Base-by-base conservation (phyloP, 2,329 filamentous ascomycete species). In the Parascedosporium putredinis region DNA sequence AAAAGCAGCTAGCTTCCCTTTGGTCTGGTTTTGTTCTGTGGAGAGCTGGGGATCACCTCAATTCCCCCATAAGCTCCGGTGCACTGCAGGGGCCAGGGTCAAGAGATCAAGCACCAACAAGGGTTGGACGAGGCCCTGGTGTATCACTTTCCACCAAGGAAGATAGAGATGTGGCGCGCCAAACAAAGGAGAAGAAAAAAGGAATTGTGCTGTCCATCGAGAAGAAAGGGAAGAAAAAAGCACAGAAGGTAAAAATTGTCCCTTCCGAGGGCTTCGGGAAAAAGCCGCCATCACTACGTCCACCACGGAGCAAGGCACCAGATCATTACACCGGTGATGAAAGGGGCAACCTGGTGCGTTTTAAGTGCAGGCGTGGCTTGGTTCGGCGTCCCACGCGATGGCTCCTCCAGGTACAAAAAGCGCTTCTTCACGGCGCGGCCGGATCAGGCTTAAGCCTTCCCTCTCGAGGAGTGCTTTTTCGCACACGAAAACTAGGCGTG, bases 281-380 rank as follows among this genome's bases (percentile, higher is more conserved):
- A n/a, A 22, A 24, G 38, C 5, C 16, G 5, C 18, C 16, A 20
- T 14, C 20, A 20, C 38, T n/a, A n/a, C n/a, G n/a, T n/a, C 20
- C 3, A 42, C 16, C 38, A 20, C n/a, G 12, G 38, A 16, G 38
- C 18, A 20, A n/a, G 38, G 16, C 16, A 20, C 12, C 20, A 36
- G 7, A 5, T 36, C n/a, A 36, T 20, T 22, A 22, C 33, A 23
- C 10, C 20, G 38, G 14, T 42, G 38, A 42, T 42, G 38, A 42
- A 42, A 42, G 38, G 38, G 38, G 38, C 38, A 20, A 42, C 23
- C 38, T 22, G 38, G 38, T 42, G 38, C 10, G 38, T 42, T 42
- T 42, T 20, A 20, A 42, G 38, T 42, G 38, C 38, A 42, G 38
- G 38, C 20, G 38, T 42, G 38, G 38, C 38, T 42, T 42, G 18